Conservation (phyloP, 2,329 filamentous ascomycete species). For the Cytospora mali region DNA sequence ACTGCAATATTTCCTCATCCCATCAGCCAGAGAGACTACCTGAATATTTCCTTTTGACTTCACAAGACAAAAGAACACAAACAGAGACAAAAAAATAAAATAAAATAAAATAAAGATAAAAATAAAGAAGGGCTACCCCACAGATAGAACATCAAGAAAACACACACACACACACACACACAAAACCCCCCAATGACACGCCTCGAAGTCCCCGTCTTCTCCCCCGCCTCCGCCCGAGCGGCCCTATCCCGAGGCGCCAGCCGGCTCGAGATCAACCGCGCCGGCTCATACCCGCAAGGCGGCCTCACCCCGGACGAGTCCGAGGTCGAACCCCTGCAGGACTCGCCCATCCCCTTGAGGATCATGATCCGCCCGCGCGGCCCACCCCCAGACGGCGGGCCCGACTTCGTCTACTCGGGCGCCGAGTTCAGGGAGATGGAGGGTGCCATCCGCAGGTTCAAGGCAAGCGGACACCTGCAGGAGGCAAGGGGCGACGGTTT, state of each 20-base stretch:
- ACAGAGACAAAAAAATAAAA: no score
- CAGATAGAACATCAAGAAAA: not conserved
- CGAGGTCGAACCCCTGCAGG: constrained; percentile 41
- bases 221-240: constrained; percentile 41
- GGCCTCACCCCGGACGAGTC: constrained; percentile 53
- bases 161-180: not conserved
- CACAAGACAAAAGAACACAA: no score
- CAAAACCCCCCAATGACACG: not conserved
- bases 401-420: constrained; percentile 54
- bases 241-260: constrained; percentile 48
- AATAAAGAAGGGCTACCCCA: not conserved
- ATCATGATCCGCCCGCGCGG: constrained; percentile 59
- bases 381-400: constrained; percentile 32
- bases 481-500: constrained; percentile 54
- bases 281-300: constrained; percentile 52
- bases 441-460: constrained; percentile 42
- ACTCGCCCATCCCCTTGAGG: constrained; percentile 46
- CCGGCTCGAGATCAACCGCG: constrained; percentile 58
- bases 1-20: not conserved
- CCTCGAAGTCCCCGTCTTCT: constrained; percentile 60
- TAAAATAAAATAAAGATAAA: not conserved
- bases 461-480: constrained; percentile 41
- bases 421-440: constrained; percentile 50
- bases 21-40: not conserved
- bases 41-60: no score